These are phyloP conservation scores for Plasmodium billcollinsi DNA, from an alignment of 169 alveolate genomes.

Conservation along the genomic window DNA sequence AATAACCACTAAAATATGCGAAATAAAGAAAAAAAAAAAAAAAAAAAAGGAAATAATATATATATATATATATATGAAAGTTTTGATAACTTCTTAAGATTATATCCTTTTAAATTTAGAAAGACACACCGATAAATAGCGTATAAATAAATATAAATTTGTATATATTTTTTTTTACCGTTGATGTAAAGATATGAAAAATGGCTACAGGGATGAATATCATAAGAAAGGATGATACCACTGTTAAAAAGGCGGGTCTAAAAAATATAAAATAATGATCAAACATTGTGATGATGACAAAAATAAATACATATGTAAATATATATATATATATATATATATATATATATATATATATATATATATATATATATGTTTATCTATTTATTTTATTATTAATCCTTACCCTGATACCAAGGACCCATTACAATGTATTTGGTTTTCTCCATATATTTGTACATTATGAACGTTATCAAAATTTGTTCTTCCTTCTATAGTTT, in stretches of 20 bases:
- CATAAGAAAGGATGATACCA: slow-evolving; percentile 70
- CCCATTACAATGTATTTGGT: slow-evolving; percentile 72
- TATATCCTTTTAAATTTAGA: background rate
- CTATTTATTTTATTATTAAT: background rate
- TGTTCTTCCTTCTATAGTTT: slow-evolving; percentile 30
- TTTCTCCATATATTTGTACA: slow-evolving; percentile 77
- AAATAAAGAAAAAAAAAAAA: slow-evolving; percentile 1
- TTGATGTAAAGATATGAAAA: slow-evolving; percentile 76
- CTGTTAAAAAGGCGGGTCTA: slow-evolving; percentile 72
- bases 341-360: background rate
- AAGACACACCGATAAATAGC: background rate
- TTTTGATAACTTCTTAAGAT: background rate
- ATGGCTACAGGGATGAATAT: slow-evolving; percentile 64
- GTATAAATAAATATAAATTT: background rate
- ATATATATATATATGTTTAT: background rate
- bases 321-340: background rate
- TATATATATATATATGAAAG: background rate
- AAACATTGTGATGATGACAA: background rate
- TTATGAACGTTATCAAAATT: slow-evolving; percentile 67
- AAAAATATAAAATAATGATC: background rate
- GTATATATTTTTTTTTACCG: slow-evolving; percentile 29
- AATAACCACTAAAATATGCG: slow-evolving; percentile 50
- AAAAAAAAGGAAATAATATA: slow-evolving; percentile 15
- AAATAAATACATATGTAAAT: background rate
- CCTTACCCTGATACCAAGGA: slow-evolving; percentile 65